Evolutionary conservation across 805 yeast species (phyloP).

Genomic region (Candida jianshihensis): DNA sequence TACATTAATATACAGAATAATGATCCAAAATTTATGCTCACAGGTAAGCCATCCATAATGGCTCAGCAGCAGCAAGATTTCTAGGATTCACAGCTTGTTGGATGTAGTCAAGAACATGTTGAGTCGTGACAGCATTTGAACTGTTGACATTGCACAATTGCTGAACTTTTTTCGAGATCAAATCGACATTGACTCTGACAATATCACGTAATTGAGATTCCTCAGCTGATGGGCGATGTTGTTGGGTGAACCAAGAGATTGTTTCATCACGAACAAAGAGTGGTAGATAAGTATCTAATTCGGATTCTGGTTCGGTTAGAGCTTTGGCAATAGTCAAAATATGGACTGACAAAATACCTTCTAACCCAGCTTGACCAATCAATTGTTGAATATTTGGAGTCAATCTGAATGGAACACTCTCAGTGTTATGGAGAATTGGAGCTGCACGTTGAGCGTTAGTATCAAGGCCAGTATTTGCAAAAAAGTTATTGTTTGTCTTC

Average conservation of each 20-base stretch:
- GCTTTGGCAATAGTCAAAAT: constrained; percentile 83
- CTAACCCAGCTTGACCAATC: constrained; percentile 90
- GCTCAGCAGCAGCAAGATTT: constrained; percentile 84
- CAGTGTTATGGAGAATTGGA: constrained; percentile 87
- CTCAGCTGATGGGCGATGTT: constrained; percentile 75
- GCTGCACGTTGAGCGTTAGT: constrained; percentile 26
- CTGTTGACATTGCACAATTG: constrained; percentile 63
- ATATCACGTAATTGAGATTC: constrained; percentile 81
- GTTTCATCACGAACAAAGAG: constrained; percentile 94
- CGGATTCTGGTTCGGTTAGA: constrained; percentile 85
- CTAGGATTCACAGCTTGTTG: constrained; percentile 95
- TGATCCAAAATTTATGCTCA: constrained; percentile 7
- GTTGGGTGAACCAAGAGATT: constrained; percentile 86
- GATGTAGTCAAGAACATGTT: constrained; percentile 81
- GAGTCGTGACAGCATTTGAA: constrained; percentile 65
- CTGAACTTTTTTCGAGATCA: constrained; percentile 69
- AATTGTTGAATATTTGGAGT: constrained; percentile 93
- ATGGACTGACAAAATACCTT: constrained; percentile 84
- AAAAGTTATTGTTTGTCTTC: constrained; percentile 30
- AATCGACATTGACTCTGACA: constrained; percentile 81
- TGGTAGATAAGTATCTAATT: constrained; percentile 85
- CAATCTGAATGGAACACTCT: constrained; percentile 90
- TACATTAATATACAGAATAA: neutral
- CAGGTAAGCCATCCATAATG: constrained; percentile 92
- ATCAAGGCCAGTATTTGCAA: constrained; percentile 31